These are phyloP conservation scores for Hypoxylon sp. DNA, from an alignment of 2,329 filamentous ascomycete genomes.

Conservation along the genomic window DNA sequence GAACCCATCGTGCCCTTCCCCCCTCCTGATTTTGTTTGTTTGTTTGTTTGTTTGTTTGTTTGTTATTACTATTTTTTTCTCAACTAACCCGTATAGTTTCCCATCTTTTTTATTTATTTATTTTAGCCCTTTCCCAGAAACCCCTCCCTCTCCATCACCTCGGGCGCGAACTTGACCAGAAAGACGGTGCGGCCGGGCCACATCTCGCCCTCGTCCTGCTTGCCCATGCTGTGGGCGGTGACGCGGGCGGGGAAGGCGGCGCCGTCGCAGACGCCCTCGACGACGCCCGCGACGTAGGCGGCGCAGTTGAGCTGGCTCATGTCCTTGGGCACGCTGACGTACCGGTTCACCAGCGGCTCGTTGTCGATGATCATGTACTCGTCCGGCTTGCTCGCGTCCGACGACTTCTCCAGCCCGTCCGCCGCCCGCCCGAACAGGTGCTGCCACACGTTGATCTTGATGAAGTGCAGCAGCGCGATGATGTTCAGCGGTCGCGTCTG, in stretches of 20 bases:
- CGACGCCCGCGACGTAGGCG: conserved; percentile 91
- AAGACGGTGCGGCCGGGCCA: conserved; percentile 98
- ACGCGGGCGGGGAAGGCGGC: conserved; percentile 89
- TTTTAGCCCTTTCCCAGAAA: conserved; percentile 70
- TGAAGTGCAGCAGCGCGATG: conserved; percentile 91
- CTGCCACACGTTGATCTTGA: conserved; percentile 90
- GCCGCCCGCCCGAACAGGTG: conserved; percentile 91
- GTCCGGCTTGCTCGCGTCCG: conserved; percentile 81
- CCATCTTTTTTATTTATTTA: conserved; percentile 1
- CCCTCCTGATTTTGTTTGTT: too few relatives aligned
- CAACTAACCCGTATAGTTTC: too few relatives aligned
- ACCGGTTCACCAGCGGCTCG: conserved; percentile 93
- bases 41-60: too few relatives aligned
- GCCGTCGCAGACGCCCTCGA: conserved; percentile 95
- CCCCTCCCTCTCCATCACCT: conserved; percentile 90
- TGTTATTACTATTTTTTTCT: too few relatives aligned
- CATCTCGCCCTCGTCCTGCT: conserved; percentile 70
- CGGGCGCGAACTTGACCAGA: conserved; percentile 88
- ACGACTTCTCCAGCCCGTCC: conserved; percentile 90
- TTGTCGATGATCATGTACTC: conserved; percentile 99
- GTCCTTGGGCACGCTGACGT: conserved; percentile 91
- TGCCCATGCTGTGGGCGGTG: conserved; percentile 81
- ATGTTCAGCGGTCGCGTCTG: conserved; percentile 85
- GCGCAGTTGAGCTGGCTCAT: conserved; percentile 98
- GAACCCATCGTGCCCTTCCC: conserved; percentile 13